Percentiles rank a stretch among this genome's conserved stretches.
These are phyloP conservation scores for Phytopythium aichiense DNA, from an alignment of 352 stramenopile genomes.

Conservation along the genomic window DNA sequence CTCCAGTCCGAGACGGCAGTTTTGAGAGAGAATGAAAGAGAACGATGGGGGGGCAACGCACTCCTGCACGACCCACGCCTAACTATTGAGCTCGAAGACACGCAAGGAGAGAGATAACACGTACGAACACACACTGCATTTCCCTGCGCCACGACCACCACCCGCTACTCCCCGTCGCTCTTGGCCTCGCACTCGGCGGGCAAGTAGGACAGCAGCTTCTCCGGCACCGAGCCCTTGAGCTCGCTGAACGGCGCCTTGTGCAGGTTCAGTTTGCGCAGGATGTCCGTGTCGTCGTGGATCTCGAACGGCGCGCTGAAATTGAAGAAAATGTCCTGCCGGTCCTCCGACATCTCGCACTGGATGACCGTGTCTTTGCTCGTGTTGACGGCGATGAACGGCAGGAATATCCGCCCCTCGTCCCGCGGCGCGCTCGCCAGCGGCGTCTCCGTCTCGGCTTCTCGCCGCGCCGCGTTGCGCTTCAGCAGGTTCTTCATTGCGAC, in stretches of 20 bases:
- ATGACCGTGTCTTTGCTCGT: constrained; percentile 93
- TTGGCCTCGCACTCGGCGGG: constrained; percentile 78
- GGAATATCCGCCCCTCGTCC: constrained; percentile 86
- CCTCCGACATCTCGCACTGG: constrained; percentile 96
- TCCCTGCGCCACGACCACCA: not conserved
- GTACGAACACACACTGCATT: not conserved
- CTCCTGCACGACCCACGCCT: constrained; percentile 2
- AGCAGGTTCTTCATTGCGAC: constrained; percentile 94
- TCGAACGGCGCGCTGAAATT: constrained; percentile 96
- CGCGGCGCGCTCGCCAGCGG: constrained; percentile 20
- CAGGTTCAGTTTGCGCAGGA: constrained; percentile 93
- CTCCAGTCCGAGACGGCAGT: not conserved
- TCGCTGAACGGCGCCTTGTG: constrained; percentile 71
- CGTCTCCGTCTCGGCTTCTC: constrained; percentile 41
- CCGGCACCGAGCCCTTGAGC: constrained; percentile 65
- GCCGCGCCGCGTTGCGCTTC: constrained; percentile 78
- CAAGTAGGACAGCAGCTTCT: constrained; percentile 73
- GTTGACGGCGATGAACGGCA: constrained; percentile 98
- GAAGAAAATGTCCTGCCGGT: constrained; percentile 95
- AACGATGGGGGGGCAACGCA: no score
- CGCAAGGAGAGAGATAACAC: not conserved
- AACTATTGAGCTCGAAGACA: constrained; percentile 10
- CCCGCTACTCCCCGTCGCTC: constrained; percentile 41
- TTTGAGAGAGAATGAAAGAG: not conserved
- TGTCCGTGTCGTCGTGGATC: constrained; percentile 97